Evolutionary conservation across 1,284 basidiomycete species (phyloP), one percentile per base, ranked within the genome.

Genomic region (Volvariella surrecta): DNA sequence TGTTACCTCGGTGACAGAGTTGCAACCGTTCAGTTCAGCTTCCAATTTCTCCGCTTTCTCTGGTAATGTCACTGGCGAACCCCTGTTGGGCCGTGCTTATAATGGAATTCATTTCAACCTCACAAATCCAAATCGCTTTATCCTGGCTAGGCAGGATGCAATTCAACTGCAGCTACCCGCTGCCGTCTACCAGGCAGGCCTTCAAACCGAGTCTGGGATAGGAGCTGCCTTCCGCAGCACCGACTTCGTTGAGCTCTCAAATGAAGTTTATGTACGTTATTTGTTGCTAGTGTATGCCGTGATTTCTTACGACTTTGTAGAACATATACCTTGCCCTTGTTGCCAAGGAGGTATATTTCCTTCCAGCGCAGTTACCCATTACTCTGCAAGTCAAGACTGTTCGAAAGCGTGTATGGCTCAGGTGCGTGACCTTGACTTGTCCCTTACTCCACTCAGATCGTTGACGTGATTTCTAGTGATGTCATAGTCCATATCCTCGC

Each of bases 91-190:
- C 4, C 58, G 57, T 10, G 68, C 72, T 3, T 74, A 74, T 54
- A 78, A 77, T 47, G 75, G 74, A 0, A 58, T 74, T 34, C 55
- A 60, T 32, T 76, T 76, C 54, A 61, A 68, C 41, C 45, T 71
- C 42, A 54, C 52, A 1, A 57, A 60, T 44, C 58, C 66, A 4
- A 71, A 74, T 49, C 50, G 48, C 39, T 65, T 63, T 40, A 48
- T 60, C 22, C 40, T 54, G 16, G 60, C 54, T 1, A 57, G 72
- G 37, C 56, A 62, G 47, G 57, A 58, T 37, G 69, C 71, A 10
- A 69, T 67, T 3, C 63, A 61, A 40, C 52, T 74, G 39, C 66
- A 69, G 50, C 59, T 77, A 41, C 71, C 74, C 3, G 68, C 73
- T 9, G 69, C 73, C 4, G 64, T 76, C 9, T 68, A 68, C 43